Conservation (phyloP, 768 basidiomycete species). For the Terana coerulea region DNA sequence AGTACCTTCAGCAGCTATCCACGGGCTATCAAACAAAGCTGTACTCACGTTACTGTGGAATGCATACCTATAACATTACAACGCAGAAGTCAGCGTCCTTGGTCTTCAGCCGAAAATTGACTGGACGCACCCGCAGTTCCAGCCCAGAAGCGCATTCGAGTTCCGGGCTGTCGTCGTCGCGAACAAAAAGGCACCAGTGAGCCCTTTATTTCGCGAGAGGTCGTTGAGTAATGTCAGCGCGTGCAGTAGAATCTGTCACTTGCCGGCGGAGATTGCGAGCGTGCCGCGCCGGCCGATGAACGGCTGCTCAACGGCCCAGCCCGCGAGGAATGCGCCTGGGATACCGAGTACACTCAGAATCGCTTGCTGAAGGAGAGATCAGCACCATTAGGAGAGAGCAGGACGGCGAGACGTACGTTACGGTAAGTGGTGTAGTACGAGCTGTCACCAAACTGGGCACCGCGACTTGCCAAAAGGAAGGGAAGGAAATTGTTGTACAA, state of each 20-base stretch:
- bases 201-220: conserved; percentile 39
- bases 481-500: conserved; percentile 40
- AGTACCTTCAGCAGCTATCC: neutral
- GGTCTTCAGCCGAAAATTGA: conserved; percentile 24
- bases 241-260: conserved; percentile 9
- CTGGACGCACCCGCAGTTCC: conserved; percentile 58
- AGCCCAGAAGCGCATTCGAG: conserved; percentile 48
- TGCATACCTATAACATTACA: conserved; percentile 17
- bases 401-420: conserved; percentile 42
- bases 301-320: conserved; percentile 48
- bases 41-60: conserved; percentile 27
- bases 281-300: conserved; percentile 51
- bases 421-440: conserved; percentile 71
- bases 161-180: conserved; percentile 52
- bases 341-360: conserved; percentile 56
- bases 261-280: conserved; percentile 45
- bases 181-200: conserved; percentile 58
- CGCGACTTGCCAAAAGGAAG: conserved; percentile 51
- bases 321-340: conserved; percentile 55
- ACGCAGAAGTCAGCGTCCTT: neutral
- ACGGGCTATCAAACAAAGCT: neutral
- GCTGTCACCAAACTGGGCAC: conserved; percentile 65
- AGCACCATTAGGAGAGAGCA: neutral
- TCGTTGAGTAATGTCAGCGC: conserved; percentile 38
- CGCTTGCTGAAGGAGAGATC: conserved; percentile 36